Conservation (phyloP, 768 basidiomycete species). For the Russula vinacea region DNA sequence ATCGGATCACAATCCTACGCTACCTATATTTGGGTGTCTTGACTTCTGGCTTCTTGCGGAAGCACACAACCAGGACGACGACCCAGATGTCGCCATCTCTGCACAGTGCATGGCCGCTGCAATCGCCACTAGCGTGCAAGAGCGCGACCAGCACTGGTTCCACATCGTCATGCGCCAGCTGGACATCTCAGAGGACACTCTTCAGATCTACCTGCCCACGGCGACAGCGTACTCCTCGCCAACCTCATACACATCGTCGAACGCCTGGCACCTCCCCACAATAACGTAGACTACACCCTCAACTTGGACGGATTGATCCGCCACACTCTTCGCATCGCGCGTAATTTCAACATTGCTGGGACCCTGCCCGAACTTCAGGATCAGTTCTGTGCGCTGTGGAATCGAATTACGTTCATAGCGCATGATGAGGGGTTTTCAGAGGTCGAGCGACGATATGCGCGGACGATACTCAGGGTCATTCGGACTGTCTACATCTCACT, state of each 20-base stretch:
- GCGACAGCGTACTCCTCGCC: slow-evolving; percentile 23
- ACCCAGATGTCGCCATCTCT: slow-evolving; percentile 22
- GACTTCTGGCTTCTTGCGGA: slow-evolving; percentile 24
- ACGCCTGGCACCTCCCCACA: slow-evolving; percentile 8
- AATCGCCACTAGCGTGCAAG: slow-evolving; percentile 8
- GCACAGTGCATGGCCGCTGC: slow-evolving; percentile 20
- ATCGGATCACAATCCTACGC: slow-evolving; percentile 10
- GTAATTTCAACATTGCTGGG: slow-evolving; percentile 10
- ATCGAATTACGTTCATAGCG: slow-evolving; percentile 14
- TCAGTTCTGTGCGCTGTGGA: slow-evolving; percentile 21
- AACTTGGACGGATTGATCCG: slow-evolving; percentile 18
- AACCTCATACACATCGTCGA: slow-evolving; percentile 24
- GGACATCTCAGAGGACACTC: slow-evolving; percentile 7
- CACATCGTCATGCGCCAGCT: slow-evolving; percentile 14
- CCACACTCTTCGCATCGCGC: slow-evolving; percentile 18
- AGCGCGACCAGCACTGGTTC: slow-evolving; percentile 21
- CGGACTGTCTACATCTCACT: slow-evolving; percentile 21
- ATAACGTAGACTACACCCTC: background rate
- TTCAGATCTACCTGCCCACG: slow-evolving; percentile 14
- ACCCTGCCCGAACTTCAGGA: slow-evolving; percentile 22
- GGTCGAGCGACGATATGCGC: slow-evolving; percentile 20
- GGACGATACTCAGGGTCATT: slow-evolving; percentile 22
- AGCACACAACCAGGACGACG: slow-evolving; percentile 19
- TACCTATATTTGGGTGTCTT: slow-evolving; percentile 13
- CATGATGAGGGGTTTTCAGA: slow-evolving; percentile 9